Conservation (phyloP, 2,329 filamentous ascomycete species). For the Penicillium frequentans region DNA sequence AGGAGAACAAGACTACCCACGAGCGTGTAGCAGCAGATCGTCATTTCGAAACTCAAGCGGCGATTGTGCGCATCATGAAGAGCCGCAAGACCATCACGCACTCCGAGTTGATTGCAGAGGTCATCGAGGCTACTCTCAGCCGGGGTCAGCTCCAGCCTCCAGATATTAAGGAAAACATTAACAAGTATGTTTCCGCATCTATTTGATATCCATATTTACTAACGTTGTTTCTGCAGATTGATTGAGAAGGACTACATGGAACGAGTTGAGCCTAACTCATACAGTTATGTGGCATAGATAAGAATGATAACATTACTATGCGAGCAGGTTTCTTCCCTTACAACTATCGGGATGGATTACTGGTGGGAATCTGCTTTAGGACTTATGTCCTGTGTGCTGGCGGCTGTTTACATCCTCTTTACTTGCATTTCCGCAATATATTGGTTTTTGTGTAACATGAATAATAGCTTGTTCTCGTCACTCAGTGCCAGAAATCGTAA, state of each 20-base stretch:
- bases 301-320: background rate
- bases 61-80: conserved; percentile 97
- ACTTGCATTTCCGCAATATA: background rate
- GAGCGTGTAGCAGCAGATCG: conserved; percentile 84
- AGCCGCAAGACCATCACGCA: conserved; percentile 83
- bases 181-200: conserved; percentile 64
- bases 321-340: background rate
- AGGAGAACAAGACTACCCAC: conserved; percentile 93
- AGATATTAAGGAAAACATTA: conserved; percentile 96
- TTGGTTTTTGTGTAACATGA: background rate
- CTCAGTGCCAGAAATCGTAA: background rate
- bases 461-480: background rate
- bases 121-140: conserved; percentile 85
- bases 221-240: conserved; percentile 53
- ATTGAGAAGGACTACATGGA: conserved; percentile 95
- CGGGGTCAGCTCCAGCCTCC: conserved; percentile 80
- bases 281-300: conserved; percentile 67
- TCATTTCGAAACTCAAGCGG: conserved; percentile 95
- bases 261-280: conserved; percentile 66
- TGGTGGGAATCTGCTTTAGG: background rate
- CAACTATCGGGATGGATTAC: background rate
- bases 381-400: background rate
- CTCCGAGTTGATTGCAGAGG: conserved; percentile 83
- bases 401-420: background rate
- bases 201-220: background rate